Base-by-base conservation (phyloP, 129 eudicot species). In the Pittosporum tobira region DNA sequence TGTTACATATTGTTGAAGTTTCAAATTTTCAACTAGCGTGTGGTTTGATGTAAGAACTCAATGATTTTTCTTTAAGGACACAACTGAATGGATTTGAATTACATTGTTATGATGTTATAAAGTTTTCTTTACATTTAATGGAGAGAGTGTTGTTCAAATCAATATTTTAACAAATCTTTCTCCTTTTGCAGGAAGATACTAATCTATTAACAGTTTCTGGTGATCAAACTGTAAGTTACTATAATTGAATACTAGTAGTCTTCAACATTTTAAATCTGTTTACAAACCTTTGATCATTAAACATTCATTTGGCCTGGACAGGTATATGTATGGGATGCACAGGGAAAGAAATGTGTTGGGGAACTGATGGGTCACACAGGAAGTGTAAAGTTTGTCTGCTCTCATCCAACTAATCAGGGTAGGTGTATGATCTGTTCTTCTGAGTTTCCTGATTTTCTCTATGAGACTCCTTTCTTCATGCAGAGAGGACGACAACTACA, bases 401-500 rank as follows among this genome's bases (percentile, higher is more conserved):
- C 77, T 22, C 98, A 91, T 58, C 98, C 95, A 28, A 76, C 84
- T 3, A 86, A 91, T 78, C 75, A 76, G 24, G 95, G 98, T 86
- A 64, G 31, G 68, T 15, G 48, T 63, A 26, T 42, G 31, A 18
- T 30, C 5, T 20, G 60, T n/a, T 48, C 19, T 26, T n/a, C n/a
- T n/a, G n/a, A n/a, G n/a, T n/a, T n/a, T n/a, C n/a, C n/a, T n/a
- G n/a, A n/a, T n/a, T n/a, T n/a, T n/a, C n/a, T n/a, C n/a, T n/a
- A n/a, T n/a, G n/a, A 44, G 34, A 24, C 7, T 25, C 34, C 45
- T 29, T 36, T 29, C 38, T n/a, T 7, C n/a, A n/a, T n/a, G n/a
- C n/a, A n/a, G n/a, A 14, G 4, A 22, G 38, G 37, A 24, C 31
- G 6, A n/a, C 13, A 10, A 13, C 19, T n/a, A n/a, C n/a, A n/a